Base-by-base conservation (phyloP, 371 early-diverging fungal genomes). In the Mucor mucedo region DNA sequence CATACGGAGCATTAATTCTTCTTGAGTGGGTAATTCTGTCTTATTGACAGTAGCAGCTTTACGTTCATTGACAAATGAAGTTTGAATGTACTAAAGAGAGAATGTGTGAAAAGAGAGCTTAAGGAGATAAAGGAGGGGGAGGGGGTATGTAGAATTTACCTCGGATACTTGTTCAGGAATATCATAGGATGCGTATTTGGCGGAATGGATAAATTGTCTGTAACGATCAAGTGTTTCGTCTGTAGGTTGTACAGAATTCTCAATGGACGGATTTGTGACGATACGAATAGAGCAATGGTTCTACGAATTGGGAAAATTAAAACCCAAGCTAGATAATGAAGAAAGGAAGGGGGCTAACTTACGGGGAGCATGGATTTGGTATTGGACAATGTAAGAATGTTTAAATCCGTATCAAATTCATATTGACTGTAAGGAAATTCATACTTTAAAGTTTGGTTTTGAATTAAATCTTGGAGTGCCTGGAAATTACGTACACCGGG, bases 281-380 rank as follows among this genome's bases (percentile, higher is more conserved):
- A 53, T 66, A 56, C 2, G 32, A 35, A 88, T 55, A 38, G 76
- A 64, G 58, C 86, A 84, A 55, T 87, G 81, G 48, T 62, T 70
- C 80, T 79, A 75, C 66, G 8, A 47, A 21, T n/a, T 27, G 21
- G 27, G 2, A 47, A 21, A 8, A n/a, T 21, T 21, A 27, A 21
- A 5, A 47, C 16, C 11, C 8, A n/a, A 16, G n/a, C n/a, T n/a
- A n/a, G n/a, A 47, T 6, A 8, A 10, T 4, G n/a, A 13, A 14
- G 50, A 28, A 16, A 63, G 42, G 53, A 32, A 47, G 8, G 47
- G 56, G 48, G 28, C 10, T 3, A 32, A 68, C 80, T 78, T 77
- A 87, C 89, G 32, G 85, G 84, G 6, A 89, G 65, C 65, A 89
- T 71, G 3, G 87, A 84, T 59, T 82, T 87, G 7, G 80, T 79